A percentile compares a stretch with the other conserved stretches of the same genome.
phyloP scores from a whole-genome alignment of 2,329 filamentous ascomycete genomes.

The Colletotrichum sp. region DNA sequence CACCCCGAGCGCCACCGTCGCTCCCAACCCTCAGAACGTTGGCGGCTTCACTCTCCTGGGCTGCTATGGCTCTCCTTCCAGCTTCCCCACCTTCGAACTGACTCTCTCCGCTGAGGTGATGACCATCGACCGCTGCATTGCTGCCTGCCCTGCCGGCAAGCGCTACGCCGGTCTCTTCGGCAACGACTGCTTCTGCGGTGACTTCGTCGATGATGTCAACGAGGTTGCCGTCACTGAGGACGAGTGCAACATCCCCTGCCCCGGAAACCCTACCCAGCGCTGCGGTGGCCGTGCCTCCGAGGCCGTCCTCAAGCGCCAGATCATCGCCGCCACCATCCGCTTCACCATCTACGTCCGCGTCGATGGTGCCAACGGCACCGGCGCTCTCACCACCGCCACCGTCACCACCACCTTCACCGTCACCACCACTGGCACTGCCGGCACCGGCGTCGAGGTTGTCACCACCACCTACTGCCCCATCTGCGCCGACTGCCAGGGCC shows the following conservation, averaged over 20 bases:
- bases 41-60: slow-evolving; percentile 29
- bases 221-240: slow-evolving; percentile 1
- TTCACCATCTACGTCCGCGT: slow-evolving; percentile 12
- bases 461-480: slow-evolving; percentile 10
- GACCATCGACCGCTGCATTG: slow-evolving; percentile 29
- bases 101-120: slow-evolving; percentile 19
- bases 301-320: background rate
- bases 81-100: slow-evolving; percentile 31
- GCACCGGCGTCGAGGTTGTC: background rate
- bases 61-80: slow-evolving; percentile 29
- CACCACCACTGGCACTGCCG: background rate
- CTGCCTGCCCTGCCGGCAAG: slow-evolving; percentile 24
- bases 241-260: slow-evolving; percentile 42
- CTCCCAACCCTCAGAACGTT: slow-evolving; percentile 13
- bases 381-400: background rate
- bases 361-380: background rate
- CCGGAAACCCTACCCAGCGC: slow-evolving; percentile 40
- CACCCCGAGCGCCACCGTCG: background rate
- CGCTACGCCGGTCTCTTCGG: slow-evolving; percentile 8
- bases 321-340: background rate
- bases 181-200: slow-evolving; percentile 27
- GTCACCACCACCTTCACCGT: background rate
- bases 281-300: slow-evolving; percentile 43
- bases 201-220: slow-evolving; percentile 17
- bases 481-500: slow-evolving; percentile 10